Evolutionary conservation across 2,329 filamentous ascomycete species (phyloP).

Genomic region (Penicillium crustosum): DNA sequence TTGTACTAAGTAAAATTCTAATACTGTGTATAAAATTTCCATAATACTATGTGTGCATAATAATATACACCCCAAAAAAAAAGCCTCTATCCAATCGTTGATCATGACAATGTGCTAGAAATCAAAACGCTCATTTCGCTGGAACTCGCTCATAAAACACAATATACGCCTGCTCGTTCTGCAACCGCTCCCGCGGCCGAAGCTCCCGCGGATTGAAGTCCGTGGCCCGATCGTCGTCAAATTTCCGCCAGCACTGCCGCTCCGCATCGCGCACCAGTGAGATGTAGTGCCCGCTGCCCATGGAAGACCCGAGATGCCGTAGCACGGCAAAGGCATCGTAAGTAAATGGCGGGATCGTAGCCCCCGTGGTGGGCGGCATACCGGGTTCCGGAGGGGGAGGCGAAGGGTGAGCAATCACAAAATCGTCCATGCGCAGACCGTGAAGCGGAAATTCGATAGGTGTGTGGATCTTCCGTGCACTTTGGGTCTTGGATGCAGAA

Average conservation of each 20-base stretch:
- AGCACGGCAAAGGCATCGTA: constrained; percentile 89
- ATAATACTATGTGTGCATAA: not conserved
- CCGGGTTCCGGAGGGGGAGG: constrained; percentile 28
- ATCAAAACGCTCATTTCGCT: constrained; percentile 37
- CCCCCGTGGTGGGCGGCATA: constrained; percentile 55
- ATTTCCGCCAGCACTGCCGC: constrained; percentile 59
- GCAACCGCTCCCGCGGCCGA: constrained; percentile 51
- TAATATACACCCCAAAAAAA: constrained; percentile 6
- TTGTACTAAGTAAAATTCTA: no score
- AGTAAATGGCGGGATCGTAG: constrained; percentile 57
- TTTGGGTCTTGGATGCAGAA: constrained; percentile 56
- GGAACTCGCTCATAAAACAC: constrained; percentile 60
- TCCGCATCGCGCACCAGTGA: constrained; percentile 64
- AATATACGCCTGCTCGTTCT: constrained; percentile 65
- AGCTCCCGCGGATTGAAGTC: constrained; percentile 59
- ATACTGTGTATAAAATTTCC: not conserved
- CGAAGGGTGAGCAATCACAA: constrained; percentile 53
- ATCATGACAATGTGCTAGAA: constrained; percentile 11
- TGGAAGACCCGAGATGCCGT: constrained; percentile 67
- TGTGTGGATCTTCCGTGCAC: constrained; percentile 66
- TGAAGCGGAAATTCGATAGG: constrained; percentile 75
- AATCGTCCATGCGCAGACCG: constrained; percentile 63
- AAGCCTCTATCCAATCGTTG: constrained; percentile 19
- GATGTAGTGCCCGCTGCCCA: constrained; percentile 78
- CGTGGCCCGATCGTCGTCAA: constrained; percentile 57